Base-by-base conservation (phyloP, 805 yeast species). In the Metschnikowia continentalis region DNA sequence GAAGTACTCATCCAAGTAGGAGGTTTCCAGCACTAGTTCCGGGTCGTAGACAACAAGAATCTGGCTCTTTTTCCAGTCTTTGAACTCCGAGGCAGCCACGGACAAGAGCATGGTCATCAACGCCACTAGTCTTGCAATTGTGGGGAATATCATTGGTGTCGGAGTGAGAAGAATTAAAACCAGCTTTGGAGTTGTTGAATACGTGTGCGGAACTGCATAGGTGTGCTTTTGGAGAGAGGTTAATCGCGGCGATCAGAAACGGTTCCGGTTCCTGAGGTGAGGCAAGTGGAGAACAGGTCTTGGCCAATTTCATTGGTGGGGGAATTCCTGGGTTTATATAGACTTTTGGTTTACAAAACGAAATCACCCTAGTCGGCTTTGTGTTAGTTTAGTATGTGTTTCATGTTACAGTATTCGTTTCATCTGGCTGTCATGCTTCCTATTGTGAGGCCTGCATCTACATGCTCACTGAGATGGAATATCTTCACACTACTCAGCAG, bases 11-110 rank as follows among this genome's bases (percentile, higher is more conserved):
- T 52, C 51, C 33, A 54, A 52, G 15, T 33, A 50, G 2, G 45
- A 48, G 17, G 49, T 38, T 15, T 52, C 54, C 22, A 36, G 43
- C 26, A 42, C 49, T 42, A 61, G 49, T 37, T 51, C 58, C 6
- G 71, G 57, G 51, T 74, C 77, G 54, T 63, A 68, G 14, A 72
- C 61, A 5, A 73, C 66, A 58, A 74, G 66, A 8, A 68, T 67
- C 35, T 52, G 57, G 11, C 46, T 19, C 22, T 51, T 53, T 42
- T 23, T 46, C 47, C 49, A 49, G 30, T 42, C 48, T 10, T 23
- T 39, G 4, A 40, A 15, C 15, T 48, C 42, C 6, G 59, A 57
- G 7, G 40, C 39, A 5, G 48, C 53, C 20, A 46, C 14, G 13
- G 39, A 46, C 43, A 56, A 44, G 17, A 54, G 47, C n/a, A 50